phyloP scores from a whole-genome alignment of 352 stramenopile species.

The Phytopythium kandeliae region DNA sequence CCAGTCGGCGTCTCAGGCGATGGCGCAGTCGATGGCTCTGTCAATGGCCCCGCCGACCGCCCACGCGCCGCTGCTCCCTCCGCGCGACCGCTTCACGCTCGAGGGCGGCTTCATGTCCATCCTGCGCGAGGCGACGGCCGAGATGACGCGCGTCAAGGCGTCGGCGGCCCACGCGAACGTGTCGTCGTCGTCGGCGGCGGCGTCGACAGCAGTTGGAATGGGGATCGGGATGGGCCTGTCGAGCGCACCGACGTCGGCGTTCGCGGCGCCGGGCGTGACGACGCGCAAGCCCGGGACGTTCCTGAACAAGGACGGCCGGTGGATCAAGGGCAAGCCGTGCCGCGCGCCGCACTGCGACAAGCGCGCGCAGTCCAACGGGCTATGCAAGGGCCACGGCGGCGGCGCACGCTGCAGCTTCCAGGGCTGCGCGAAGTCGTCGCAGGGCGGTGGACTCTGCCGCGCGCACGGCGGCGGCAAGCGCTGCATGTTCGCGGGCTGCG shows the following conservation, averaged over 20 bases:
- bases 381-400: conserved; percentile 77
- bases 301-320: conserved; percentile 84
- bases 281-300: conserved; percentile 72
- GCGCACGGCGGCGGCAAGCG: conserved; percentile 70
- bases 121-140: conserved; percentile 12
- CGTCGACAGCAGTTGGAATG: too few relatives aligned
- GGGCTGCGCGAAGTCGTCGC: conserved; percentile 72
- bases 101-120: conserved; percentile 7
- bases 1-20: conserved; percentile 21
- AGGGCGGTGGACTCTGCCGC: conserved; percentile 61
- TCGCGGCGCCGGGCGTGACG: conserved; percentile 13
- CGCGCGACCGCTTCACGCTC: conserved; percentile 3
- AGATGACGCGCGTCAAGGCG: conserved; percentile 14
- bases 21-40: conserved; percentile 1
- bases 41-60: not conserved
- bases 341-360: conserved; percentile 69
- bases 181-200: conserved; percentile 22
- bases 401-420: conserved; percentile 64
- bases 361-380: conserved; percentile 72
- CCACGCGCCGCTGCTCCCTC: conserved; percentile 10
- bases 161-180: too few relatives aligned
- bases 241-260: conserved; percentile 15
- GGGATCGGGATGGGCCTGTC: too few relatives aligned
- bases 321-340: conserved; percentile 85
- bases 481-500: conserved; percentile 56